These are phyloP conservation scores for Cercospora sojina DNA, from an alignment of 2,329 filamentous ascomycete genomes.

Conservation along the genomic window DNA sequence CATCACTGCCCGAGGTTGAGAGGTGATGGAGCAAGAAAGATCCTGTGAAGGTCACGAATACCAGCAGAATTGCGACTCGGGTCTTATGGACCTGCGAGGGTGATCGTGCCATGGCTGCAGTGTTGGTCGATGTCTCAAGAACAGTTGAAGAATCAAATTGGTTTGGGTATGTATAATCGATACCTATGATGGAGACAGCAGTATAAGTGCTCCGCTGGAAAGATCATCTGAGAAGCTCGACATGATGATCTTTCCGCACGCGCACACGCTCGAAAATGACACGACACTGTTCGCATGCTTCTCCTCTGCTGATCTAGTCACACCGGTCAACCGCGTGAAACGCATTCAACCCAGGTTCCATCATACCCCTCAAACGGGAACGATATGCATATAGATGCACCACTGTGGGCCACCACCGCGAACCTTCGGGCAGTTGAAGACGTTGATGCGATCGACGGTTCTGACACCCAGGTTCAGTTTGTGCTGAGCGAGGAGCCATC, in stretches of 20 bases:
- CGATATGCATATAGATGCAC: conserved; percentile 12
- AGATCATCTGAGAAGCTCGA: neutral
- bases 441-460: neutral
- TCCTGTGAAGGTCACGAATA: neutral
- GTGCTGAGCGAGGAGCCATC: conserved; percentile 9
- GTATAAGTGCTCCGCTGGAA: neutral
- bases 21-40: no score
- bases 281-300: neutral
- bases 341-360: neutral
- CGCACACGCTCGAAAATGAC: neutral
- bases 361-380: neutral
- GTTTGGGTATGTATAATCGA: neutral
- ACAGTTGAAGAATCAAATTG: neutral
- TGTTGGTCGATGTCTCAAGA: neutral
- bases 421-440: conserved; percentile 1
- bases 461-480: neutral
- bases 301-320: neutral
- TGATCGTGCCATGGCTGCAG: neutral
- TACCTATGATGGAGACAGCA: neutral
- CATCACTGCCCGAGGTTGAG: no score
- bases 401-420: neutral
- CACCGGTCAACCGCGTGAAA: neutral
- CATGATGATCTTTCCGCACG: neutral
- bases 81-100: neutral
- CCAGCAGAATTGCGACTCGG: neutral